Percentiles rank a stretch among this genome's conserved stretches.
Evolutionary conservation across 2,329 filamentous ascomycete species (phyloP).

Genomic region (Sporothrix protearum): DNA sequence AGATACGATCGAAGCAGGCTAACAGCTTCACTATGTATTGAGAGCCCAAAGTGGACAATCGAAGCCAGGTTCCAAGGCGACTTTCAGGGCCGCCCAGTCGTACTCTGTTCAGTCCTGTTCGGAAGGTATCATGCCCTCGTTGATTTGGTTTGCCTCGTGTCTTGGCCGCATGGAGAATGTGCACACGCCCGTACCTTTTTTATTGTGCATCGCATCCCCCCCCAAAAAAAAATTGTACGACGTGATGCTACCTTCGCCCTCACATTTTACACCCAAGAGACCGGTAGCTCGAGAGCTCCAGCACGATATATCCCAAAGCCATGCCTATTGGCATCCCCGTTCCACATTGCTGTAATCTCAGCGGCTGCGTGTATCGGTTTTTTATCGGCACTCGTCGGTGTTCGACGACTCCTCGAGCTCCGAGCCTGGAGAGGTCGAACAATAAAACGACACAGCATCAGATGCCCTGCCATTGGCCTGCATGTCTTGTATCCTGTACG

Average conservation of each 20-base stretch:
- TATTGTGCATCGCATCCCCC: too few species aligned
- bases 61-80: neutral
- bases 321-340: neutral
- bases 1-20: neutral
- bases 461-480: neutral
- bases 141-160: neutral
- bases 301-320: neutral
- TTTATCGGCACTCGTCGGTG: neutral
- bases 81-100: neutral
- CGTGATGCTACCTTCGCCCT: neutral
- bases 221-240: neutral
- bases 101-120: neutral
- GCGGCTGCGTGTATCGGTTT: neutral
- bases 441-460: neutral
- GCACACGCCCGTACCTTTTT: neutral
- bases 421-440: neutral
- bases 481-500: neutral
- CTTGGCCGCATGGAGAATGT: neutral
- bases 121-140: too few species aligned
- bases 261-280: neutral
- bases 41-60: neutral
- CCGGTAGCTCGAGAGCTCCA: neutral
- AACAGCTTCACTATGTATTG: neutral
- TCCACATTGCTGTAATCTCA: neutral
- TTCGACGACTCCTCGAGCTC: neutral